Evolutionary conservation across 192 early-diverging fungal species (phyloP), one percentile per base, ranked within the genome.

Genomic region (Thamnidium elegans): DNA sequence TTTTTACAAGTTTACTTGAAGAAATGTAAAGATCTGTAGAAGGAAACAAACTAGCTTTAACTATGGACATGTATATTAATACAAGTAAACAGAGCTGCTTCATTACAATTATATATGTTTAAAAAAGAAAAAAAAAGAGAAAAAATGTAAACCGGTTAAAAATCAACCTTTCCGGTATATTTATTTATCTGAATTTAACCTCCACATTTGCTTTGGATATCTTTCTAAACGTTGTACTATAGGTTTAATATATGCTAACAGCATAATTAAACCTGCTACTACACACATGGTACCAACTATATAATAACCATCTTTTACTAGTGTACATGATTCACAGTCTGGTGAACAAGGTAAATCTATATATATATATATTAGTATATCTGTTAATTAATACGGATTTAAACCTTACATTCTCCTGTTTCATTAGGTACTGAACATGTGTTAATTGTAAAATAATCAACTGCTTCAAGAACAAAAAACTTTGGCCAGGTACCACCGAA

Each of bases 401-500:
- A 26, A 26, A 26, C 26, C 42, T 66, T 55, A 63, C 79, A 62
- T 62, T 77, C 55, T 6, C 36, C 36, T 39, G 36, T 39, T 39
- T 2, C 56, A 60, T 74, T 71, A 13, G 84, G 66, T 6, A 86
- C 65, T 34, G 76, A 74, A 58, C 96, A 98, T 0, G 78, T 79
- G 7, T 92, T 83, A n/a, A 83, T 81, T 20, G 94, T 95, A 62
- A 93, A 90, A 53, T 86, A 87, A 71, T 98, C 96, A 13, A 98
- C 94, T 0, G 93, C 85, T 67, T 92, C 84, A 56, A 98, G 81
- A 14, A 98, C 87, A 82, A 97, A 95, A 78, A 88, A 96, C 23
- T 90, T 85, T 0, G 95, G 93, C 97, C 94, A 97, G 6, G 95
- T 99, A 30, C 97, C 97, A 48, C 95, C 97, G 72, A 99, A 90